Conservation (phyloP, 208 protist species). For the Trypanosoma vivax region DNA sequence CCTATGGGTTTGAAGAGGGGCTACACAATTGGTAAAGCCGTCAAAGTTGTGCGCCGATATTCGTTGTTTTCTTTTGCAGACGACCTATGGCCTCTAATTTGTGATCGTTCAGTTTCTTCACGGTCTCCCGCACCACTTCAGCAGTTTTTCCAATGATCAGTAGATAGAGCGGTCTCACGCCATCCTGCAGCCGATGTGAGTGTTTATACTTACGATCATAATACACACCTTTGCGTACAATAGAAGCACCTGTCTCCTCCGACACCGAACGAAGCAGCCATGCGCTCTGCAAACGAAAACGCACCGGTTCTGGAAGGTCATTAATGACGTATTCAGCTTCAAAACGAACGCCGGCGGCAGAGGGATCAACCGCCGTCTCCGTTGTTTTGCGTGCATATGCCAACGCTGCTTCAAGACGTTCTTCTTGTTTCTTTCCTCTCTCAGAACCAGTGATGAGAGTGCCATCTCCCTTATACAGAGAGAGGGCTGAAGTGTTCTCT, state of each 20-base stretch:
- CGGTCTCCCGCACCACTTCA: conserved; percentile 58
- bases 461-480: background rate
- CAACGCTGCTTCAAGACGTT: conserved; percentile 59
- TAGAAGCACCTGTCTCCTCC: conserved; percentile 62
- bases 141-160: conserved; percentile 63
- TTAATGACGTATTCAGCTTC: conserved; percentile 80
- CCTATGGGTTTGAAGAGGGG: too few relatives aligned
- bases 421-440: conserved; percentile 43
- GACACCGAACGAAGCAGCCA: conserved; percentile 44
- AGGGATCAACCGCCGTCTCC: conserved; percentile 26
- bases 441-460: conserved; percentile 5
- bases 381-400: conserved; percentile 74
- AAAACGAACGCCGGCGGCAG: conserved; percentile 52
- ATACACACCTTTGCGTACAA: conserved; percentile 82
- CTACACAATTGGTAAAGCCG: background rate
- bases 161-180: conserved; percentile 71
- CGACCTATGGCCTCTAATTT: conserved; percentile 48
- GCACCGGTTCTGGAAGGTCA: conserved; percentile 64
- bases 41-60: conserved; percentile 43
- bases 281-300: conserved; percentile 54
- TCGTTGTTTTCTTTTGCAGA: conserved; percentile 42
- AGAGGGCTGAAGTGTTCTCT: conserved; percentile 13
- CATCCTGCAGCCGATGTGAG: conserved; percentile 68
- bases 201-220: conserved; percentile 71
- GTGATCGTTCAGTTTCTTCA: conserved; percentile 50